A percentile compares a stretch with the other conserved stretches of the same genome.
Evolutionary conservation across 1,284 basidiomycete species (phyloP).

Genomic region (Takashimella tepidaria): DNA sequence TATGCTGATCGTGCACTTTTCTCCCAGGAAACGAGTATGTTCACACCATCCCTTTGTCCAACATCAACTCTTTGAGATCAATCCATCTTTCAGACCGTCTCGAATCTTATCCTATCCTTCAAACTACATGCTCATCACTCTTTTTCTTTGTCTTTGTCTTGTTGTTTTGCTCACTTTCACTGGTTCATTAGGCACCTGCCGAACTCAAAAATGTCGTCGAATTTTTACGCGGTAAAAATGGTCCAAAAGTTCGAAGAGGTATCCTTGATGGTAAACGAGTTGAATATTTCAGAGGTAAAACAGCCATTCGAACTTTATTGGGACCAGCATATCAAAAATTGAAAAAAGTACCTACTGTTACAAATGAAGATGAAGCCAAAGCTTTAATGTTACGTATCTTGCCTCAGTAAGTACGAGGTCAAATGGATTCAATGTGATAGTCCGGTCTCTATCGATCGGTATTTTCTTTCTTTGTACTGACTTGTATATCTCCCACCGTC

Average conservation of each 20-base stretch:
- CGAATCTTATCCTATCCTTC: too few relatives aligned
- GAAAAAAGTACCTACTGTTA: conserved; percentile 73
- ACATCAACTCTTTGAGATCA: too few relatives aligned
- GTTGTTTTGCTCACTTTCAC: too few relatives aligned
- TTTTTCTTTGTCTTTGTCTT: too few relatives aligned
- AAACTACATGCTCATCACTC: too few relatives aligned
- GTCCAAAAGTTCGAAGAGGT: conserved; percentile 83
- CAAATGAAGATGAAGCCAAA: conserved; percentile 70
- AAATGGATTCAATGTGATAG: neutral
- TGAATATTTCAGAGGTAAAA: conserved; percentile 99
- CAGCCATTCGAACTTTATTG: conserved; percentile 82
- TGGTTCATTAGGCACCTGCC: conserved; percentile 54
- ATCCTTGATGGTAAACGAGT: conserved; percentile 89
- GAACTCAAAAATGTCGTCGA: conserved; percentile 73
- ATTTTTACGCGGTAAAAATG: conserved; percentile 77
- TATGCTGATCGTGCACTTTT: too few relatives aligned
- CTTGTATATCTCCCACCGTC: conserved; percentile 11
- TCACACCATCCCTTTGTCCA: neutral
- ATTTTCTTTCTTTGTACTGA: too few relatives aligned
- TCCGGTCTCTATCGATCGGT: neutral
- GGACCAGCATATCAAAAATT: conserved; percentile 87
- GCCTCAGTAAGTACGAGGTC: conserved; percentile 50
- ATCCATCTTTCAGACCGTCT: too few relatives aligned
- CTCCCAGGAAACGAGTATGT: conserved; percentile 31
- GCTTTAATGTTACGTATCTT: conserved; percentile 67